A percentile compares a stretch with the other conserved stretches of the same genome.
phyloP scores from a whole-genome alignment of 2,329 filamentous ascomycete species.

The Immersiporthe knoxdaviesiana region DNA sequence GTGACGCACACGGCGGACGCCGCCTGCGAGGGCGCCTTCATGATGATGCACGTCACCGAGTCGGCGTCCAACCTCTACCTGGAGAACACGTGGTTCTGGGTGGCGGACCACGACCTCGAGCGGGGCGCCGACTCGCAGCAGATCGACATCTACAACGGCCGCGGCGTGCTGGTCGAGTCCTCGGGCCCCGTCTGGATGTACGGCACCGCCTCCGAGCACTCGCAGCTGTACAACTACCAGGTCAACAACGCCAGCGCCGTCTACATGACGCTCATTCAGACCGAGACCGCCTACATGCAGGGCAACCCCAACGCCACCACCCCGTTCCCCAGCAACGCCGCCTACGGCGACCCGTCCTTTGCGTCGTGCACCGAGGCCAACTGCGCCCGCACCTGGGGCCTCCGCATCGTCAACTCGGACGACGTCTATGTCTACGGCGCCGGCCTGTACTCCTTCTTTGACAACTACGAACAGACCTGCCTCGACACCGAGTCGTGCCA shows the following conservation, averaged over 20 bases:
- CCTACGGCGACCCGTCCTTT: constrained; percentile 72
- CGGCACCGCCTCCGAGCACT: constrained; percentile 72
- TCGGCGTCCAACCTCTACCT: constrained; percentile 69
- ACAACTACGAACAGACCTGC: constrained; percentile 77
- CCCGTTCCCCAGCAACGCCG: constrained; percentile 63
- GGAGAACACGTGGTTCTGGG: constrained; percentile 91
- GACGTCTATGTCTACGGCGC: constrained; percentile 73
- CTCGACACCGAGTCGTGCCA: constrained; percentile 72
- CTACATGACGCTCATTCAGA: constrained; percentile 83
- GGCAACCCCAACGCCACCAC: constrained; percentile 74
- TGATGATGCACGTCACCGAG: constrained; percentile 68
- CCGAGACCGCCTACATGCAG: constrained; percentile 89
- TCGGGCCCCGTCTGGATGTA: constrained; percentile 80
- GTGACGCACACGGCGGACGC: constrained; percentile 62
- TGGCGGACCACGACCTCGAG: constrained; percentile 88
- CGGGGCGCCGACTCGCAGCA: constrained; percentile 63
- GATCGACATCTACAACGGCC: constrained; percentile 86
- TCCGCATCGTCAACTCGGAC: constrained; percentile 69
- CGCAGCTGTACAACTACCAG: constrained; percentile 81
- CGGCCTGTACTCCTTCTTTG: constrained; percentile 81
- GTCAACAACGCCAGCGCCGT: constrained; percentile 76
- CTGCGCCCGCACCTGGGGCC: constrained; percentile 78
- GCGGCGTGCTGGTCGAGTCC: constrained; percentile 80
- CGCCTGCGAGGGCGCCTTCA: constrained; percentile 74
- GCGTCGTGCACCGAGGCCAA: constrained; percentile 52